These are phyloP conservation scores for Luffa aegyptiaca DNA, from an alignment of 306 rosid species.

Conservation along the genomic window DNA sequence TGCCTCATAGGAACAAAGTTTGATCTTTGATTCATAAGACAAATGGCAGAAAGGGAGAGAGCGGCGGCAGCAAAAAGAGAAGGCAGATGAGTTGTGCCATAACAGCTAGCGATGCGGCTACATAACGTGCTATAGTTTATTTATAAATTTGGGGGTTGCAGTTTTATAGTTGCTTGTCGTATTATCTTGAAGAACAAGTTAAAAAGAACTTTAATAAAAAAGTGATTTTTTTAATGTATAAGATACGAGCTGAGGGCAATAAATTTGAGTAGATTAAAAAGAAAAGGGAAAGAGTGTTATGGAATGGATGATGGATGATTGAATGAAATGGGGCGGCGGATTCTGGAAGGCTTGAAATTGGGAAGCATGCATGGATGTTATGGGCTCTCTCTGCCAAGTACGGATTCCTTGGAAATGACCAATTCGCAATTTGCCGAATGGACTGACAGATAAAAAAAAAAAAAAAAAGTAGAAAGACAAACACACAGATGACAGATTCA, in stretches of 20 bases:
- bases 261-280: background rate
- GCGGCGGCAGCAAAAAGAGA: constrained; percentile 3
- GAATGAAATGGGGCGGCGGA: constrained; percentile 7
- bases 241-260: background rate
- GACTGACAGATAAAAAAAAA: background rate
- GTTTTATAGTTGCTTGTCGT: background rate
- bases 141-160: background rate
- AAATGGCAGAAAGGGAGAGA: background rate
- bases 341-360: background rate
- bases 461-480: background rate
- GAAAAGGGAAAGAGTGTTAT: background rate
- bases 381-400: constrained; percentile 14
- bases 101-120: constrained; percentile 1
- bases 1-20: background rate
- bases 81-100: background rate
- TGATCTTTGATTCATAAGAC: background rate
- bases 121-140: background rate
- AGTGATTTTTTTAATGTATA: background rate
- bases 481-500: background rate
- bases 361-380: constrained; percentile 13
- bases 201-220: background rate
- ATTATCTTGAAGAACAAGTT: background rate
- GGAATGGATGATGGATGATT: background rate
- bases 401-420: constrained; percentile 19
- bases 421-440: background rate